Evolutionary conservation across 192 early-diverging fungal genomes (phyloP), one percentile per base, ranked within the genome.

Genomic region (Coemansia asiatica): DNA sequence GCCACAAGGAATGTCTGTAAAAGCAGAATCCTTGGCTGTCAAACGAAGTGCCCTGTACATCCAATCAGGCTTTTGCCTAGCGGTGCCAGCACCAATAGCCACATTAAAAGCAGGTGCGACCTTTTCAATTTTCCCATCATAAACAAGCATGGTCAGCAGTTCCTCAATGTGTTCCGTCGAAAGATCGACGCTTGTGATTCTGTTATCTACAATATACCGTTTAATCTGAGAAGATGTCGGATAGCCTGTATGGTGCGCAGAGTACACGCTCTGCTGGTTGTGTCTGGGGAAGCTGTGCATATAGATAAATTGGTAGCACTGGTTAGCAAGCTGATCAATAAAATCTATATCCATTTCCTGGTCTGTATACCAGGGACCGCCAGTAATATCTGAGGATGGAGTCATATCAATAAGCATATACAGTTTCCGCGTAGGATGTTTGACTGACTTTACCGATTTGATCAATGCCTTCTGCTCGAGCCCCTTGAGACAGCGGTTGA

Each of bases 281-380:
- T 77, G 79, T 10, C 62, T 62, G 23, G 77, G 82, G 50, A 58
- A 82, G 57, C 80, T 82, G 36, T 77, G 61, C 9, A 85, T 75
- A 16, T 84, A 73, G 29, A 96, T 92, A 63, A 83, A 91, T 63
- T 90, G 88, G 79, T 91, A 88, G 67, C 87, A 88, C 63, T 87
- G 85, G 2, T 74, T 63, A 28, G 88, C 84, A 23, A 98, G 66
- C 61, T 85, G 86, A 33, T 95, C 89, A 60, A 97, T 94, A 70
- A 97, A 98, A 23, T 93, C 90, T 5, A 85, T 85, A 83, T 96
- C 95, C 67, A 97, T 79, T 64, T 93, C 92, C 58, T 94, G 88
- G 82, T 95, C 94, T 6, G 91, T 94, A 71, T 92, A 98, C 91
- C 91, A 98, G 9, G 90, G 86, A 10, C 95, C 93, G 63, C 95